Percentiles rank a stretch among this genome's conserved stretches.
These are phyloP conservation scores for Phycomyces nitens DNA, from an alignment of 192 early-diverging fungal genomes.

Conservation along the genomic window DNA sequence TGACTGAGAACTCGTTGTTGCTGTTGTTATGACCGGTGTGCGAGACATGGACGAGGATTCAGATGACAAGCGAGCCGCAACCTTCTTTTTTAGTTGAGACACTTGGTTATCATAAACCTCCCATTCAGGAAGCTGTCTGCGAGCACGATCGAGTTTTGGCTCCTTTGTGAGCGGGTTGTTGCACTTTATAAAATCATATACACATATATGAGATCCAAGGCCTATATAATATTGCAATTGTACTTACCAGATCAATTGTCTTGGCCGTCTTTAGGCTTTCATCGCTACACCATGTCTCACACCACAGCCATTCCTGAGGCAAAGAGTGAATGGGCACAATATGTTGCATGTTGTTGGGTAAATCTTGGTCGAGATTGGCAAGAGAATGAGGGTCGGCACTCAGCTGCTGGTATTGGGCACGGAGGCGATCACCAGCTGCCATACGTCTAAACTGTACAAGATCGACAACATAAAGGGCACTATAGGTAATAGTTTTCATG, in stretches of 20 bases:
- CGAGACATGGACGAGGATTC: background rate
- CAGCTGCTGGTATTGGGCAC: constrained; percentile 90
- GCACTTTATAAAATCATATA: constrained; percentile 54
- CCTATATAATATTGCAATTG: no score
- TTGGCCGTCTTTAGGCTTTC: constrained; percentile 78
- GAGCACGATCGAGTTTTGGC: constrained; percentile 93
- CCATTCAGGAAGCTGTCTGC: constrained; percentile 93
- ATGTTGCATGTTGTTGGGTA: constrained; percentile 96
- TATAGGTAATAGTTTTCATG: constrained; percentile 11
- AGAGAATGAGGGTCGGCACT: constrained; percentile 84
- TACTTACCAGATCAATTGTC: constrained; percentile 95
- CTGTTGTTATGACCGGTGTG: background rate
- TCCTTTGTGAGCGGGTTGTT: constrained; percentile 99
- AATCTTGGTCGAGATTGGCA: constrained; percentile 96
- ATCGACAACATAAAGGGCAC: constrained; percentile 95
- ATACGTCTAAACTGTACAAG: constrained; percentile 85
- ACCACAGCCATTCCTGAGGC: constrained; percentile 99
- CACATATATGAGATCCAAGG: no score
- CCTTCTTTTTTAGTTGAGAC: constrained; percentile 7
- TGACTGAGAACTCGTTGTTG: background rate
- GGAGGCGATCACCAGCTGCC: constrained; percentile 90
- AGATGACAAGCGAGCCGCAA: background rate
- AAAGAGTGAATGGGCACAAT: constrained; percentile 87
- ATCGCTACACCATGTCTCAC: constrained; percentile 98
- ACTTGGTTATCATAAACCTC: constrained; percentile 75